These are phyloP conservation scores for Panaeolus cyanescens DNA, from an alignment of 768 basidiomycete genomes.

Conservation along the genomic window DNA sequence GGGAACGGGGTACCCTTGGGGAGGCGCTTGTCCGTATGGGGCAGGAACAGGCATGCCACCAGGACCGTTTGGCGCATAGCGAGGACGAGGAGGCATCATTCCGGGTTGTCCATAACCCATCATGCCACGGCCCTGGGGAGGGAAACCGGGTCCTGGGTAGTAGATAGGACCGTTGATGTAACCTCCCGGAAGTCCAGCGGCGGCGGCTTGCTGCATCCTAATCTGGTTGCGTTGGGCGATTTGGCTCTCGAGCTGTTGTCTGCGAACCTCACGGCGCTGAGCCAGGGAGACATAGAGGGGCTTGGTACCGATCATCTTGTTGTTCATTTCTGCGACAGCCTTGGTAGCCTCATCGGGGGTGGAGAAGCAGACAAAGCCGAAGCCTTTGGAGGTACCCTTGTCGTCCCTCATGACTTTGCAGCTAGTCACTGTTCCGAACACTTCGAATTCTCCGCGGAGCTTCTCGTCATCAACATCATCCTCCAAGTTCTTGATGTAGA, in stretches of 20 bases:
- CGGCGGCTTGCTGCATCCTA: slow-evolving; percentile 93
- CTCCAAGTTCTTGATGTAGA: slow-evolving; percentile 99
- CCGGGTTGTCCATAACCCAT: slow-evolving; percentile 85
- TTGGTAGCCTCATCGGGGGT: slow-evolving; percentile 99
- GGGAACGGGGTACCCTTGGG: slow-evolving; percentile 73
- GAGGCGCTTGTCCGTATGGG: slow-evolving; percentile 73
- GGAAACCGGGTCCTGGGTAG: slow-evolving; percentile 82
- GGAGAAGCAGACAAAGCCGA: slow-evolving; percentile 99
- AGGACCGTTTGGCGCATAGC: slow-evolving; percentile 75
- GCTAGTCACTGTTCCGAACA: slow-evolving; percentile 96
- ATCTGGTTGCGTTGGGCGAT: slow-evolving; percentile 98
- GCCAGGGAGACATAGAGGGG: slow-evolving; percentile 98
- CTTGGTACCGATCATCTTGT: slow-evolving; percentile 99
- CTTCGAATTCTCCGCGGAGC: slow-evolving; percentile 94
- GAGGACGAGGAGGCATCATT: slow-evolving; percentile 87
- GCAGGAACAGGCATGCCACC: slow-evolving; percentile 76
- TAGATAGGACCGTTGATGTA: slow-evolving; percentile 88
- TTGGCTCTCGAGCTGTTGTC: slow-evolving; percentile 98
- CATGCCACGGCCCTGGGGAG: slow-evolving; percentile 77
- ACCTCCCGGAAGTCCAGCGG: slow-evolving; percentile 79
- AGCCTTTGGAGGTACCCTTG: slow-evolving; percentile 89
- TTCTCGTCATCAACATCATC: slow-evolving; percentile 98
- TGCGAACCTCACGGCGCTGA: slow-evolving; percentile 96
- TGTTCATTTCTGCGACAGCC: slow-evolving; percentile 99
- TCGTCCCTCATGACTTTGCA: slow-evolving; percentile 99